Evolutionary conservation across 2,329 filamentous ascomycete species (phyloP), one percentile per base, ranked within the genome.

Genomic region (Grosmannia huntii): DNA sequence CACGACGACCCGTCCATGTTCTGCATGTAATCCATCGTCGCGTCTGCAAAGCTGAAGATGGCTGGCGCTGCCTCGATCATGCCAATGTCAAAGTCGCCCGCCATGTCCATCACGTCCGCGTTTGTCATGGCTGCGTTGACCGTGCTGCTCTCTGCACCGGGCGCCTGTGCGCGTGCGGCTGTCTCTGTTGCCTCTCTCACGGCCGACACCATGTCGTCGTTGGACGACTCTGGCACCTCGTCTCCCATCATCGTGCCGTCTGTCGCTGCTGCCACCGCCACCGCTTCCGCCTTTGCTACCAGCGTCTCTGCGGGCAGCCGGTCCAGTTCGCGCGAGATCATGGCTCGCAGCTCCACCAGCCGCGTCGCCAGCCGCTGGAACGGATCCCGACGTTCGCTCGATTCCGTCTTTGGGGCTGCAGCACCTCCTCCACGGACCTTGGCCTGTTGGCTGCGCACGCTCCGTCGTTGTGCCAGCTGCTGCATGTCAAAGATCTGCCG

Each of bases 401-500:
- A 33, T 44, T 41, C 53, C 38, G 58, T 38, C 6, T 38, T 56
- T 7, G 19, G 4, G 10, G 44, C 27, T 23, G 51, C 16, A 27
- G 52, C 38, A 27, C 31, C n/a, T 28, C 33, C 53, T 46, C 10
- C 56, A 19, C 36, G 31, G 10, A 31, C 36, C n/a, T 14, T 19
- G 28, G 9, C 3, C 31, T 19, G 16, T 5, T 27, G 33, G 53
- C 55, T 31, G 9, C 38, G 55, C 21, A 6, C 10, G 41, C 55
- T 60, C 16, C 71, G 65, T 27, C 53, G 55, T 51, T 63, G 62
- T 4, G 68, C 65, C 5, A 69, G 61, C 1, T 57, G 12, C 38
- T 66, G 61, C 62, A 73, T 65, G 49, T 71, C 68, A 12, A 55
- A 21, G 12, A 70, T 64, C 61, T 71, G 67, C 25, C 57, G 60